Evolutionary conservation across 441 rosid species (phyloP), one percentile per base, ranked within the genome.

Genomic region (Adansonia gregorii): DNA sequence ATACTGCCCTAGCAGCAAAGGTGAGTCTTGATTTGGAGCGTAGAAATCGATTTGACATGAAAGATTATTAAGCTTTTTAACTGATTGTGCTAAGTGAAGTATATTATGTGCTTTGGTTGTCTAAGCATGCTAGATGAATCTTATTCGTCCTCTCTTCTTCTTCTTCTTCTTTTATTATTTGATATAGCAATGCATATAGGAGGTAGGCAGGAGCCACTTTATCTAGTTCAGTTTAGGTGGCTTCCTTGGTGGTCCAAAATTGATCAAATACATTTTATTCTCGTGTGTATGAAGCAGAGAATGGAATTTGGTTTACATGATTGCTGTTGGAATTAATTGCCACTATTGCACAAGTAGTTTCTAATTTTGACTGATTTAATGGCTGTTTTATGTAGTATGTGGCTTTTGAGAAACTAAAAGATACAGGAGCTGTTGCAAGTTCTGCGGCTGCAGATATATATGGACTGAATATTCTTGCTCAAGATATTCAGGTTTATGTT

Each of bases 1-100:
- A 96, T 81, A 96, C 99, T 58, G 99, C 99, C 67, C 98, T 98
- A 84, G 98, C 99, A 63, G 99, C 99, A 24, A 88, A 93, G 97
- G 99, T 94, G 75, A 72, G 79, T 10, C 73, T 61, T 39, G 14
- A 24, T 56, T 56, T 72, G 65, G 35, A 55, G 77, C 24, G 8
- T 35, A 46, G 31, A 48, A 51, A 51, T 70, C 27, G 12, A 1
- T 24, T 22, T 70, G 48, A 4, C 22, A 52, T 54, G 9, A 71
- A 54, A 27, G 63, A 9, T 71, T 51, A 10, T 52, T 52, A 52
- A 31, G 63, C 48, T 71, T 71, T 31, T 15, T 71, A 31, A 14
- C 49, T 71, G 60, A 52, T 4, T n/a, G 24, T 54, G 45, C 61
- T 15, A 31, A 6, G 12, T 67, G 4, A 67, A 55, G 65, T 72